Conservation (phyloP, 2,329 filamentous ascomycete genomes). For the Xylaria sp. region DNA sequence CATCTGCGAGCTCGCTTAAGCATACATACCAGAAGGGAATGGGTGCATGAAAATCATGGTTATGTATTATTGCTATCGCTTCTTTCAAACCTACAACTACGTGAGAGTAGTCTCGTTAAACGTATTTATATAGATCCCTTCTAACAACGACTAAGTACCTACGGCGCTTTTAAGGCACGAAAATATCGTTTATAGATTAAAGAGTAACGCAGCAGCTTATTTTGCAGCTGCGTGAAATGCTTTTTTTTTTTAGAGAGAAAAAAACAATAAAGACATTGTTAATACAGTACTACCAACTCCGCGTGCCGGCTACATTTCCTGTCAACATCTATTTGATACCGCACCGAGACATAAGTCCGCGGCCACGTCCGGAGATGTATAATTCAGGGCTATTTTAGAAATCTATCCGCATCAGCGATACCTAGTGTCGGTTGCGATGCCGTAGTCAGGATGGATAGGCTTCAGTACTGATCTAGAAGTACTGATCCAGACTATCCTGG, state of each 20-base stretch:
- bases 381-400: not conserved
- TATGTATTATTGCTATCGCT: not conserved
- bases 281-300: not conserved
- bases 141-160: not conserved
- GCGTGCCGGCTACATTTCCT: not conserved
- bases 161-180: not conserved
- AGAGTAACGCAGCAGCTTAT: too few relatives aligned
- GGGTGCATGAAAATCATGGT: not conserved
- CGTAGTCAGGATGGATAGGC: not conserved
- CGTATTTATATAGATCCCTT: not conserved
- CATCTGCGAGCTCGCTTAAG: slow-evolving; percentile 22
- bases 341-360: not conserved
- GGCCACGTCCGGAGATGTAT: slow-evolving; percentile 11
- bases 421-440: not conserved
- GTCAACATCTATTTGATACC: too few relatives aligned
- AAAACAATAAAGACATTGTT: too few relatives aligned
- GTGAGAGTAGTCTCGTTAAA: not conserved
- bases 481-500: not conserved
- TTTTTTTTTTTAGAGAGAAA: not conserved
- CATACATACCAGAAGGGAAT: not conserved
- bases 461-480: not conserved
- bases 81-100: not conserved
- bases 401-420: not conserved
- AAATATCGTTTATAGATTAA: not conserved
- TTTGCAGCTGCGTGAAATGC: not conserved